Conservation (phyloP, 2,329 filamentous ascomycete genomes). For the Aspergillus proliferans region DNA sequence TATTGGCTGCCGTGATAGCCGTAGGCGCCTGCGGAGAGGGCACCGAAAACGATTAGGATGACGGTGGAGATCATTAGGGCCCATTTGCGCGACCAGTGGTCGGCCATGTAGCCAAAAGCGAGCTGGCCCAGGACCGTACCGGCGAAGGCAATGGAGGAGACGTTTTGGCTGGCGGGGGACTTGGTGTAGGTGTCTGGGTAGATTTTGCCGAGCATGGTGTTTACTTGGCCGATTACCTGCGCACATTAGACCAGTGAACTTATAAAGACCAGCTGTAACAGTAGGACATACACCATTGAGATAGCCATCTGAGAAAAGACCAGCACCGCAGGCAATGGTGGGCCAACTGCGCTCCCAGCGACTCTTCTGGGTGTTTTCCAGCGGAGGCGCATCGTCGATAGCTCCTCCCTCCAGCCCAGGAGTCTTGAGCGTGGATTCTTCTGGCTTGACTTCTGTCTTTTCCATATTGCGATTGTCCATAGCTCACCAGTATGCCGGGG, state of each 20-base stretch:
- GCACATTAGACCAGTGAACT: conserved; percentile 1
- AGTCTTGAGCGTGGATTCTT: neutral
- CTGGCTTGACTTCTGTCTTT: neutral
- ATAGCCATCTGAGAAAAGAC: conserved; percentile 87
- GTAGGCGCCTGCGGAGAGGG: conserved; percentile 71
- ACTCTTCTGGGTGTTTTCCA: conserved; percentile 27
- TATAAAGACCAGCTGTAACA: neutral
- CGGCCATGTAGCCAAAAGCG: conserved; percentile 71
- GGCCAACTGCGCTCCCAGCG: conserved; percentile 58
- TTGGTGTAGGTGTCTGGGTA: conserved; percentile 65
- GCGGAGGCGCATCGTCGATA: conserved; percentile 15
- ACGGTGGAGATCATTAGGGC: conserved; percentile 73
- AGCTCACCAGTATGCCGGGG: too few species aligned
- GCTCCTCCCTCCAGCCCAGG: conserved; percentile 5
- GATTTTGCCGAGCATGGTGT: conserved; percentile 63
- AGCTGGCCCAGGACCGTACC: conserved; percentile 80
- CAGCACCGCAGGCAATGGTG: conserved; percentile 80
- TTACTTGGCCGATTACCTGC: conserved; percentile 78
- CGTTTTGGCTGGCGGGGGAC: conserved; percentile 65
- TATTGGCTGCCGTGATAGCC: conserved; percentile 60
- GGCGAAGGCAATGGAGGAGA: conserved; percentile 76
- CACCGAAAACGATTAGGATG: conserved; percentile 79
- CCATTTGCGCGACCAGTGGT: conserved; percentile 79
- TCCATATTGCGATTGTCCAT: too few species aligned
- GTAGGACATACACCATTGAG: conserved; percentile 65